These are phyloP conservation scores for Vitellaria paradoxa DNA, from an alignment of 179 eudicot species.

Conservation along the genomic window DNA sequence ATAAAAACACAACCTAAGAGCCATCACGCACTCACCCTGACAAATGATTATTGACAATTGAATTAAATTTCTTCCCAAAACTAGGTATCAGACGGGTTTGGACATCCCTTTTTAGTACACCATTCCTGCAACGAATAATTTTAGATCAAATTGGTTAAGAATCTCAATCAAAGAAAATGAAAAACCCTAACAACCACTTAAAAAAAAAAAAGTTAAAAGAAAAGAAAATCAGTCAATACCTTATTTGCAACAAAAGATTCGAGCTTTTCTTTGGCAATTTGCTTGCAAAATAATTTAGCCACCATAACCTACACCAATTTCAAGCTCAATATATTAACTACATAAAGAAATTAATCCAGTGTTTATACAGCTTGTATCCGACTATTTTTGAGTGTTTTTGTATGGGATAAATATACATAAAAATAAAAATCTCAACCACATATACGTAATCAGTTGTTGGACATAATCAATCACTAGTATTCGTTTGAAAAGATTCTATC, in stretches of 20 bases:
- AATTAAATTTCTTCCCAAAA: constrained; percentile 64
- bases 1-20: no score
- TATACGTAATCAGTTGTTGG: no score
- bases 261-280: constrained; percentile 82
- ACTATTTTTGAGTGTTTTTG: no score
- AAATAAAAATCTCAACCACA: no score
- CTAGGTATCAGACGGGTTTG: constrained; percentile 42
- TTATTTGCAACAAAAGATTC: constrained; percentile 56
- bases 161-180: background rate
- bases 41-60: constrained; percentile 45
- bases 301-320: constrained; percentile 74
- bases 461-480: no score
- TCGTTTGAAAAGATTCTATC: no score
- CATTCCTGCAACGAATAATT: constrained; percentile 49
- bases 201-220: background rate
- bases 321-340: no score
- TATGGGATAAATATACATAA: no score
- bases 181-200: background rate
- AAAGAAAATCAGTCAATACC: constrained; percentile 35
- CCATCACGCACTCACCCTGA: constrained; percentile 69
- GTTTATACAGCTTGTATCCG: no score
- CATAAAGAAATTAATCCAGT: no score
- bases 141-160: background rate
- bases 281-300: constrained; percentile 99
- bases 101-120: constrained; percentile 53